These are phyloP conservation scores for Ganoderma meredithae DNA, from an alignment of 1,284 basidiomycete genomes.

Conservation along the genomic window DNA sequence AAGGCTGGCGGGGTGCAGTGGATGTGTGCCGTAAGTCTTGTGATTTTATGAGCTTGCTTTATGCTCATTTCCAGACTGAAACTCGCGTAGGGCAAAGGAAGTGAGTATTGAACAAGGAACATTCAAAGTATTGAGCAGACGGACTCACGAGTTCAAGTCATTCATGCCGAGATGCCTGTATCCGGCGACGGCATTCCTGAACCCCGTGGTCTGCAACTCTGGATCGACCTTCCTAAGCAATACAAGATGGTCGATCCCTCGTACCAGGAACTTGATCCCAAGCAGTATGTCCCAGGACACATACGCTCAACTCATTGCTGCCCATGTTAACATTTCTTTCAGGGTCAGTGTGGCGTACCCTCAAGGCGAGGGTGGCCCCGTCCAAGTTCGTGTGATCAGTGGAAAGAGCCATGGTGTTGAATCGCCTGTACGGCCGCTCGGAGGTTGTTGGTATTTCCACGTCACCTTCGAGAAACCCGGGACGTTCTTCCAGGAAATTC, in stretches of 20 bases:
- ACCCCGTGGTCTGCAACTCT: conserved; percentile 88
- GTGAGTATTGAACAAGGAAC: conserved; percentile 39
- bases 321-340: not conserved
- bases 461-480: conserved; percentile 72
- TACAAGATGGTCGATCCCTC: conserved; percentile 87
- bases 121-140: too few relatives aligned
- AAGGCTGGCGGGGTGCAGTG: conserved; percentile 91
- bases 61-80: not conserved
- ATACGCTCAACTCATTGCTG: conserved; percentile 2
- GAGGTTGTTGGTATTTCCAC: conserved; percentile 95
- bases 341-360: conserved; percentile 82
- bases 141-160: conserved; percentile 49
- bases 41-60: not conserved
- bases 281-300: conserved; percentile 53
- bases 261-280: conserved; percentile 78
- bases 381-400: conserved; percentile 86
- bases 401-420: conserved; percentile 88
- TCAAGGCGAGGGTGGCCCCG: conserved; percentile 71
- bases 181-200: conserved; percentile 72
- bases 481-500: conserved; percentile 86
- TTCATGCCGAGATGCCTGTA: conserved; percentile 92
- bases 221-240: conserved; percentile 91
- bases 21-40: conserved; percentile 84
- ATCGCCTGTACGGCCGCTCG: conserved; percentile 89
- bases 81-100: conserved; percentile 47